A percentile compares a stretch with the other conserved stretches of the same genome.
These are phyloP conservation scores for Agrostemma githago DNA, from an alignment of 148 eudicot genomes.

Conservation along the genomic window DNA sequence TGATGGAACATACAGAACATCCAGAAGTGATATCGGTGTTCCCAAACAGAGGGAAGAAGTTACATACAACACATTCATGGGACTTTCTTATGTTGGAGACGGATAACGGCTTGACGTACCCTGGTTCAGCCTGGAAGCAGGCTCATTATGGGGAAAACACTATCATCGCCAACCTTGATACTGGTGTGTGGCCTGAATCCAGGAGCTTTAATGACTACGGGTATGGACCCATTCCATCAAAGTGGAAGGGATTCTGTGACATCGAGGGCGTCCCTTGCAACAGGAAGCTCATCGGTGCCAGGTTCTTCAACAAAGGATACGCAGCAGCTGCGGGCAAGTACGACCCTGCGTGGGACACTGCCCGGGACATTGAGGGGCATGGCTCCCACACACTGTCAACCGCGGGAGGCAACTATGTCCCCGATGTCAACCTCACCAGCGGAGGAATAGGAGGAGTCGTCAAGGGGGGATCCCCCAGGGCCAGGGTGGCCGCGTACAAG, in stretches of 20 bases:
- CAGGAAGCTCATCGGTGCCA: constrained; percentile 73
- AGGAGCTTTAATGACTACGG: constrained; percentile 51
- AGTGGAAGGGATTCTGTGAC: constrained; percentile 63
- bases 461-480: constrained; percentile 72
- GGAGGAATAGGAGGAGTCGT: constrained; percentile 45
- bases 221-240: constrained; percentile 55
- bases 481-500: constrained; percentile 71
- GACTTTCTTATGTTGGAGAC: constrained; percentile 41
- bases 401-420: constrained; percentile 59
- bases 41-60: constrained; percentile 31
- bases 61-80: constrained; percentile 78
- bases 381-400: constrained; percentile 80
- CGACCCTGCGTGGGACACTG: constrained; percentile 12
- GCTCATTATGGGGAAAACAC: constrained; percentile 52
- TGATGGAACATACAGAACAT: constrained; percentile 32
- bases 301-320: constrained; percentile 46
- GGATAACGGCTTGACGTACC: constrained; percentile 11
- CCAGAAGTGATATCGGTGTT: constrained; percentile 59
- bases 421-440: constrained; percentile 31
- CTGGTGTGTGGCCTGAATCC: constrained; percentile 83
- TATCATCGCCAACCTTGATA: constrained; percentile 66
- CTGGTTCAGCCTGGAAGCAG: constrained; percentile 36
- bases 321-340: background rate
- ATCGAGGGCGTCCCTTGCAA: constrained; percentile 38
- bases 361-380: constrained; percentile 62